Conservation (phyloP, 1,284 basidiomycete species). For the Phellopilus nigrolimitatus region DNA sequence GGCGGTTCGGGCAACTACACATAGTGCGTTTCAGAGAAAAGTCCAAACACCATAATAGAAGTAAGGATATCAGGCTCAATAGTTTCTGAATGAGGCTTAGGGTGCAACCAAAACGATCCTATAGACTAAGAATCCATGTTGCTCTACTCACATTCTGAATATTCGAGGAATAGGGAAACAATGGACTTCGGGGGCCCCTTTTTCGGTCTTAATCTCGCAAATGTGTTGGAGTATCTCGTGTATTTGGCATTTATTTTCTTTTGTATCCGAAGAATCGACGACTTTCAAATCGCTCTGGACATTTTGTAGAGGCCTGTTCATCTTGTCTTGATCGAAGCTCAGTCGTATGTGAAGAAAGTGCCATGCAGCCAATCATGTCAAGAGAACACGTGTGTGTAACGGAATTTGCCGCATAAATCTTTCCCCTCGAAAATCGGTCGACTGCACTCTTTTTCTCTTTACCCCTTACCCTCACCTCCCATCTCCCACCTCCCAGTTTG, state of each 20-base stretch:
- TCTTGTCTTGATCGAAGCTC: not conserved
- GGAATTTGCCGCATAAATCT: conserved; percentile 33
- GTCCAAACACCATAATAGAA: too few species aligned
- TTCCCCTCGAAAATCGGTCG: conserved; percentile 26
- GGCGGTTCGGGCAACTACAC: conserved; percentile 53
- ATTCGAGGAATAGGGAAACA: conserved; percentile 71
- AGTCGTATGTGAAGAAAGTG: not conserved
- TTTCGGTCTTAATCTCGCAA: conserved; percentile 41
- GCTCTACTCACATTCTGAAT: conserved; percentile 57
- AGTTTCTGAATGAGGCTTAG: not conserved
- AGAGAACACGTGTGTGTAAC: conserved; percentile 23
- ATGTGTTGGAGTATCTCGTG: conserved; percentile 68
- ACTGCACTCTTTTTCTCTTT: conserved; percentile 33
- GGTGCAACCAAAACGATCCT: conserved; percentile 4
- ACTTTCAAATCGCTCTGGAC: not conserved
- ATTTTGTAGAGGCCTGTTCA: conserved; percentile 4
- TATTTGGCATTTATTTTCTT: conserved; percentile 42
- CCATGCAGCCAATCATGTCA: not conserved
- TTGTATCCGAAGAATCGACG: not conserved
- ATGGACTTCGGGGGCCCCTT: conserved; percentile 33
- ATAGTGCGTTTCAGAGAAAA: conserved; percentile 3
- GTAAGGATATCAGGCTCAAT: too few species aligned
- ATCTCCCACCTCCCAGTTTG: conserved; percentile 27
- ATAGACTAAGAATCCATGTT: not conserved
- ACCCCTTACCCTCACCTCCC: conserved; percentile 28